Evolutionary conservation across 148 eudicot species (phyloP), one percentile per base, ranked within the genome.

Genomic region (Simmondsia chinensis): DNA sequence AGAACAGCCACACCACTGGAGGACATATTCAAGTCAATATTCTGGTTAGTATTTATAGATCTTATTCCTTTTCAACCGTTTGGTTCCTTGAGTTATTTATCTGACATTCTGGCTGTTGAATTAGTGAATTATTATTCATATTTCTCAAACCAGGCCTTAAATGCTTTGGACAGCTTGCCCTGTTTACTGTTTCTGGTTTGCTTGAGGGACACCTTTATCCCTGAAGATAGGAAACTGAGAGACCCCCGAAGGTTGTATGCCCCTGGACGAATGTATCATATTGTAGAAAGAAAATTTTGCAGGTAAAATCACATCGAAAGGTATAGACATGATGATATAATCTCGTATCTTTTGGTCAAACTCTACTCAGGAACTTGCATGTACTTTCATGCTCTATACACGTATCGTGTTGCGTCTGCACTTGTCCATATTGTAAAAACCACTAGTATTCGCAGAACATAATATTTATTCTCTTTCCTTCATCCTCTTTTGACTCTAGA

Each of bases 231-330:
- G 55, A 85, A 79, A 68, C 89, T 82, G 59, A 65, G 57, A 60
- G 96, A 87, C 70, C 87, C 87, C 17, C 76, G 96, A 63, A 59
- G 96, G 56, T 53, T 87, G 13, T 87, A 85, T 70, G 94, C 95
- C 47, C 99, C 99, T 37, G 99, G 99, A 22, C 72, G 95, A 52
- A 67, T 91, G 65, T 91, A 79, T 63, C 99, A 91, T 59, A 79
- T 91, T 36, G 99, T 91, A 33, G 95, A 91, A 62, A 76, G 99
- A 59, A 86, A 79, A 52, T 82, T 82, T 64, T 91, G 95, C 83
- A 76, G 94, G 94, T 87, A 68, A 65, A 16, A 15, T 13, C 20
- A 46, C 7, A n/a, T 5, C 11, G 43, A 20, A 13, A 24, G n/a
- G n/a, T n/a, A n/a, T n/a, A n/a, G n/a, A n/a, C n/a, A n/a, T n/a